These are phyloP conservation scores for Vickermania spadyakhi DNA, from an alignment of 208 protist species.

Conservation along the genomic window DNA sequence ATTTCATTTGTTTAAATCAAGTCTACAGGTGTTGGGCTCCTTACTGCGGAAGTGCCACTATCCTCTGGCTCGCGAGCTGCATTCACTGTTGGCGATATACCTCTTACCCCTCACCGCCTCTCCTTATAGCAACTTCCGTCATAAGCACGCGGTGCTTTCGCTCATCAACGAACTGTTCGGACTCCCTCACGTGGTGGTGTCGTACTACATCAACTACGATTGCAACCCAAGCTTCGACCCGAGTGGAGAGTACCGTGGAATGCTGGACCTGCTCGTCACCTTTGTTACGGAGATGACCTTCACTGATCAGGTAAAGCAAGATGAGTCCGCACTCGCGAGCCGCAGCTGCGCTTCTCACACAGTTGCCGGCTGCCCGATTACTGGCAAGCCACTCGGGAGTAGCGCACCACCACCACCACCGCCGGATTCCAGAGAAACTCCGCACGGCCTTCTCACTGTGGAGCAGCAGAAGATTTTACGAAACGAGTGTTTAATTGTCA, in stretches of 20 bases:
- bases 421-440: background rate
- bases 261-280: conserved; percentile 68
- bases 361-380: too few relatives aligned
- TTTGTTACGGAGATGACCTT: conserved; percentile 63
- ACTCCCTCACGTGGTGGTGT: conserved; percentile 57
- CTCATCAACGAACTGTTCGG: conserved; percentile 60
- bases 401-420: background rate
- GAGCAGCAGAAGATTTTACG: conserved; percentile 78
- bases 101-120: conserved; percentile 54
- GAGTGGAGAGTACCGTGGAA: conserved; percentile 48
- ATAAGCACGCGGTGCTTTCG: conserved; percentile 69
- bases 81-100: conserved; percentile 49
- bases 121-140: conserved; percentile 48
- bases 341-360: too few relatives aligned
- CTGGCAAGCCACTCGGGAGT: background rate
- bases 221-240: conserved; percentile 74
- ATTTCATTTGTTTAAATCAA: conserved; percentile 44
- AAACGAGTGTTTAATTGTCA: conserved; percentile 44
- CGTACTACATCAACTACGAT: conserved; percentile 83
- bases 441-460: conserved; percentile 29
- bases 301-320: conserved; percentile 25
- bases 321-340: conserved; percentile 2
- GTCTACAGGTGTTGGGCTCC: conserved; percentile 38
- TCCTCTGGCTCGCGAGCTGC: conserved; percentile 55
- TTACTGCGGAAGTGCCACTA: conserved; percentile 67